Base-by-base conservation (phyloP, 768 basidiomycete genomes). In the Boletus huronensis region DNA sequence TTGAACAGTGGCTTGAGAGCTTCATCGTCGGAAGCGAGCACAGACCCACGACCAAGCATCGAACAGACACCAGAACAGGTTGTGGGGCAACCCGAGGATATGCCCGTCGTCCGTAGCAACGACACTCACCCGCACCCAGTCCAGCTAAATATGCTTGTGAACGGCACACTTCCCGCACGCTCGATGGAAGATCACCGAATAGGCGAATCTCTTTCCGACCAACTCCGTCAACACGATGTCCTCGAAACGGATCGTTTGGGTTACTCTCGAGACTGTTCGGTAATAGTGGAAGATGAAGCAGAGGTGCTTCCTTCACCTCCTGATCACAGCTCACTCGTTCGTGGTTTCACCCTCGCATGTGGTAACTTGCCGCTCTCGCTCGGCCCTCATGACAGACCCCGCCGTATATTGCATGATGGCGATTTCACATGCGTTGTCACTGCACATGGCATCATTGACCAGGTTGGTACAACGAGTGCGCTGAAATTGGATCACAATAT, bases 381-480 rank as follows among this genome's bases (percentile, higher is more conserved):
- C 13, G 66, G 71, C 6, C 53, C 66, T 35, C 58, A 69, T 43
- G 78, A 80, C 57, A 76, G 67, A 55, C 66, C 75, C 36, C 77
- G 77, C 26, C 72, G 75, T 31, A 40, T 79, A 13, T 55, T 80
- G 43, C 55, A 48, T 26, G 46, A 52, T 17, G 45, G 23, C 36
- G 48, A 39, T 14, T 64, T 58, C 53, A 42, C 62, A 21, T 61
- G 61, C 40, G 40, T 75, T 35, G 63, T 77, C 41, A 77, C 77
- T 10, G 75, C 74, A 63, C 74, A 73, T 31, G 74, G 79, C 2
- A 60, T 61, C 17, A 58, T 79, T 36, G 71, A 74, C 46, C 48
- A 62, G 17, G 43, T 73, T 25, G 19, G 13, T n/a, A 58, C 69
- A 58, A 47, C 64, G 5, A 43, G 38, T 38, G 13, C 48, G 25